Evolutionary conservation across 1,284 basidiomycete genomes (phyloP).

Genomic region (Cryptococcus sp.): DNA sequence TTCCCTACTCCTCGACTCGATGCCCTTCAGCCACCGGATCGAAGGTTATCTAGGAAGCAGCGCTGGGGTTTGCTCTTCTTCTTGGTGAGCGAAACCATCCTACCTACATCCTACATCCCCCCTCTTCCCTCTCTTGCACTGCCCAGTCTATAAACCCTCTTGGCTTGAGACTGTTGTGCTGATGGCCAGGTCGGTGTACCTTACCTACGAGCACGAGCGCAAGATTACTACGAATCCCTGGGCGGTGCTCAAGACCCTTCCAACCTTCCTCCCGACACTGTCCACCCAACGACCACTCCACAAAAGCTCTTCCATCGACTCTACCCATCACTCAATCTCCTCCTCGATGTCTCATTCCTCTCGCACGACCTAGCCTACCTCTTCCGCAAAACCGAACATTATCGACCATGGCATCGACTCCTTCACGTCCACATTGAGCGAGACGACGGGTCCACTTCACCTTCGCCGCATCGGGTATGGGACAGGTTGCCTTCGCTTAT

Average conservation of each 20-base stretch:
- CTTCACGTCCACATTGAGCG: conserved; percentile 62
- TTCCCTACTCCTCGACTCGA: conserved; percentile 31
- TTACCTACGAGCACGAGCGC: conserved; percentile 79
- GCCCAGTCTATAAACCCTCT: too few relatives aligned
- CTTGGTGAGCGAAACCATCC: conserved; percentile 58
- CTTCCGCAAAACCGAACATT: conserved; percentile 79
- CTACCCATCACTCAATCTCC: conserved; percentile 77
- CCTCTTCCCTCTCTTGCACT: not conserved
- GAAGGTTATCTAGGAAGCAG: conserved; percentile 26
- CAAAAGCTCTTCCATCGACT: conserved; percentile 57
- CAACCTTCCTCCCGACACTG: conserved; percentile 54
- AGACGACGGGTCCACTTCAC: conserved; percentile 13
- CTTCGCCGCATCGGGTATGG: not conserved
- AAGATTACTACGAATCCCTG: conserved; percentile 83
- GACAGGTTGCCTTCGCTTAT: conserved; percentile 51
- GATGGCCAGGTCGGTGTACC: conserved; percentile 69
- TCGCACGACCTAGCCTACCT: conserved; percentile 83
- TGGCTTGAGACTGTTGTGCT: conserved; percentile 1
- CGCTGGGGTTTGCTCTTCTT: conserved; percentile 64
- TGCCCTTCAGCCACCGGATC: conserved; percentile 8
- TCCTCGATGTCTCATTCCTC: conserved; percentile 75
- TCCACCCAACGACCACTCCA: conserved; percentile 26
- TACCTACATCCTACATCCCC: not conserved
- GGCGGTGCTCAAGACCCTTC: conserved; percentile 72
- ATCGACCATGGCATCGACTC: conserved; percentile 85